Conservation (phyloP, 2,329 filamentous ascomycete species). For the Alternaria tenuissima region DNA sequence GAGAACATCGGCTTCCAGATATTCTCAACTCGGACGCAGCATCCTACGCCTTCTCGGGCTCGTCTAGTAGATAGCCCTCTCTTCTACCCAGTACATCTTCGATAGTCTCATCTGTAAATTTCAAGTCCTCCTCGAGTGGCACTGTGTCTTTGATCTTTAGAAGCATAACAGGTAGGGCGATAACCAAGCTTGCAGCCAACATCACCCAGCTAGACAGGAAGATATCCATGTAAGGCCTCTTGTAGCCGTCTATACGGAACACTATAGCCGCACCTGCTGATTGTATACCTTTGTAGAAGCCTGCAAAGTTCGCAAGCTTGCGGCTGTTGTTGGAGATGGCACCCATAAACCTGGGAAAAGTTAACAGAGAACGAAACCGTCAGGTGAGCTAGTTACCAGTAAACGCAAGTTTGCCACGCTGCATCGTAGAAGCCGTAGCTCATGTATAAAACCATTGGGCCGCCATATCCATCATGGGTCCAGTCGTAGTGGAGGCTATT, state of each 20-base stretch:
- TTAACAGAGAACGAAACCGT: constrained; percentile 5
- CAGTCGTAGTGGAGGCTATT: constrained; percentile 63
- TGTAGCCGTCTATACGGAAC: constrained; percentile 69
- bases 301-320: constrained; percentile 86
- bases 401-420: constrained; percentile 84
- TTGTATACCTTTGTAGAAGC: constrained; percentile 87
- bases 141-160: constrained; percentile 79
- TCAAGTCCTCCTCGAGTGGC: constrained; percentile 71
- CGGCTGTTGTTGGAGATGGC: constrained; percentile 88
- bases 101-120: constrained; percentile 79
- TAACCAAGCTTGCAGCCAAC: constrained; percentile 72
- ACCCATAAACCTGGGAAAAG: constrained; percentile 76
- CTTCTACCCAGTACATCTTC: constrained; percentile 17
- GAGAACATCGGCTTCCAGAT: background rate
- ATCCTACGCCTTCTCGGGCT: background rate
- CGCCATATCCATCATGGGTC: constrained; percentile 70
- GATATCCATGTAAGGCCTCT: constrained; percentile 68
- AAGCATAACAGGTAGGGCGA: constrained; percentile 80
- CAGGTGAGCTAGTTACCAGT: constrained; percentile 68
- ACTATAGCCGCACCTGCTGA: constrained; percentile 80
- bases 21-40: background rate
- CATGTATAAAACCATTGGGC: constrained; percentile 85
- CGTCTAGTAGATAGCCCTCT: background rate
- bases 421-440: constrained; percentile 89
- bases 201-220: constrained; percentile 80